Percentiles rank a stretch among this genome's conserved stretches.
phyloP scores from a whole-genome alignment of 2,329 filamentous ascomycete genomes.

The Phoma sp. region DNA sequence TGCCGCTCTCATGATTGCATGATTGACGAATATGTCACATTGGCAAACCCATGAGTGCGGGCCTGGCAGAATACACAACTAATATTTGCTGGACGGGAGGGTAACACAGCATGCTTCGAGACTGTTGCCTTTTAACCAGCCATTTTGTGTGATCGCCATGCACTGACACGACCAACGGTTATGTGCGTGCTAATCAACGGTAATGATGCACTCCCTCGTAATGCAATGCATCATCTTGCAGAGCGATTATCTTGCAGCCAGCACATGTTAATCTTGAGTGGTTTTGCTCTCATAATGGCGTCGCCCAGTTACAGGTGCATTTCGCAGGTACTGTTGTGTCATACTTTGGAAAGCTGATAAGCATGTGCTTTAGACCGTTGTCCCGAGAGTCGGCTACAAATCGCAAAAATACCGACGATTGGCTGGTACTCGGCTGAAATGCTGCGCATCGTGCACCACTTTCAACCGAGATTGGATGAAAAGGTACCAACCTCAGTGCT shows the following conservation, averaged over 20 bases:
- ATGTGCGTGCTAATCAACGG: neutral
- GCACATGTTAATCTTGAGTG: conserved; percentile 1
- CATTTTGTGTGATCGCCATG: neutral
- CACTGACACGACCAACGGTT: no score
- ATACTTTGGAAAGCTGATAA: conserved; percentile 38
- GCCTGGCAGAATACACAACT: neutral
- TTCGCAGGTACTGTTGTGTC: conserved; percentile 18
- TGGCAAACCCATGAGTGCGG: neutral
- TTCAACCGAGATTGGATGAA: conserved; percentile 28
- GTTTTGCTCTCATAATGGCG: neutral
- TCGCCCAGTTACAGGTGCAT: neutral
- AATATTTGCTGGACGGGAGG: neutral
- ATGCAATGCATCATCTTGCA: conserved; percentile 7
- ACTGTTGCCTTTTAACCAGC: neutral
- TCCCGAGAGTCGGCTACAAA: conserved; percentile 38
- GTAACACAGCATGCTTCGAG: neutral
- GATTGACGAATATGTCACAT: conserved; percentile 5
- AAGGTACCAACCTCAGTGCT: conserved; percentile 17
- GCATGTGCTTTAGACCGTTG: conserved; percentile 31
- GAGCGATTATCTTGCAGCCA: conserved; percentile 10
- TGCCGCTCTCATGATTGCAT: conserved; percentile 22
- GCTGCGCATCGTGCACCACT: conserved; percentile 33
- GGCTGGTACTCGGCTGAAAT: conserved; percentile 37
- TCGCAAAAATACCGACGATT: conserved; percentile 37
- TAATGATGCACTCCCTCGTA: neutral